Percentiles rank a stretch among this genome's conserved stretches.
These are phyloP conservation scores for Colletotrichum graminicola DNA, from an alignment of 2,329 filamentous ascomycete genomes.

Conservation along the genomic window DNA sequence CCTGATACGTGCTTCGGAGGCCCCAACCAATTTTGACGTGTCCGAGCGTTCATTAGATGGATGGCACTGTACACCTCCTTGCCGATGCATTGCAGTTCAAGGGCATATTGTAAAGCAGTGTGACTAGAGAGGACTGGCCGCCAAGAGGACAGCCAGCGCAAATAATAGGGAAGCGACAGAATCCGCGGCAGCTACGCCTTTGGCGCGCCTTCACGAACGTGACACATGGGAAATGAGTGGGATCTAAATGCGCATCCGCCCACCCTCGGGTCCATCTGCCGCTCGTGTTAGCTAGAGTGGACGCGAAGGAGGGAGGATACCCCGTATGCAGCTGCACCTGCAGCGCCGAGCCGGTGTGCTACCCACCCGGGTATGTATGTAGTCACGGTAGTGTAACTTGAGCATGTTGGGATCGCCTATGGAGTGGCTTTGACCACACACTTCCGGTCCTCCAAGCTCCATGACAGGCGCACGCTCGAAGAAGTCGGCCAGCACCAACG, in stretches of 20 bases:
- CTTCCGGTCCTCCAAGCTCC: slow-evolving; percentile 25
- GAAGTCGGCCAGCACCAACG: slow-evolving; percentile 14
- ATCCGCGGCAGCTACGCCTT: slow-evolving; percentile 12
- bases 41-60: slow-evolving; percentile 38
- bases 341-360: neutral
- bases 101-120: slow-evolving; percentile 6
- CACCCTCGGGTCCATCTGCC: slow-evolving; percentile 8
- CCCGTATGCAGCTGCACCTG: neutral
- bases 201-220: slow-evolving; percentile 10
- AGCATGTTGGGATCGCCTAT: slow-evolving; percentile 2
- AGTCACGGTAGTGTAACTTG: neutral
- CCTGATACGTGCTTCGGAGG: slow-evolving; percentile 33
- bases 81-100: slow-evolving; percentile 31
- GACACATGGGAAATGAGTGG: slow-evolving; percentile 32
- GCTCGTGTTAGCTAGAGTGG: slow-evolving; percentile 12
- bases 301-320: neutral
- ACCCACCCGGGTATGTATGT: neutral
- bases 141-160: slow-evolving; percentile 24
- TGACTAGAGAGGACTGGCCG: slow-evolving; percentile 10
- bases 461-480: slow-evolving; percentile 20
- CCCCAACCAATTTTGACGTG: slow-evolving; percentile 32
- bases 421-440: slow-evolving; percentile 33
- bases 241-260: slow-evolving; percentile 12
- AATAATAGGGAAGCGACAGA: slow-evolving; percentile 16
- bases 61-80: slow-evolving; percentile 33